These are phyloP conservation scores for Raphanus hybrid DNA, from an alignment of 441 rosid species.

Conservation along the genomic window DNA sequence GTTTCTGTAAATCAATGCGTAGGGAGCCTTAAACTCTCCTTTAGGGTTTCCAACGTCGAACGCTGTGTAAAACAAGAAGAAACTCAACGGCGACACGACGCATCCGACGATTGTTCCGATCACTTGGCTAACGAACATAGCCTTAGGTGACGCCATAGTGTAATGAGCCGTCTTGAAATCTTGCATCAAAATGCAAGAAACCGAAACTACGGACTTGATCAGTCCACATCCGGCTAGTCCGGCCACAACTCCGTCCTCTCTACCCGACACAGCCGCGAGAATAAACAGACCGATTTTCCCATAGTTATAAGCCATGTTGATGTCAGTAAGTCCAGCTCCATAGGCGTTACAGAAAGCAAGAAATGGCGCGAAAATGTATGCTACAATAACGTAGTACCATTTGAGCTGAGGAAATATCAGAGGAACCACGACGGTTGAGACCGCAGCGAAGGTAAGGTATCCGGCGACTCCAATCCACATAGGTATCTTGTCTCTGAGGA, in stretches of 20 bases:
- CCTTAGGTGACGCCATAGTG: conserved; percentile 82
- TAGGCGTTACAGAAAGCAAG: conserved; percentile 94
- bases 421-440: conserved; percentile 72
- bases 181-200: conserved; percentile 91
- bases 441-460: conserved; percentile 58
- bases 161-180: conserved; percentile 92
- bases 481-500: conserved; percentile 75
- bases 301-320: conserved; percentile 4
- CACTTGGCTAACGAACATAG: conserved; percentile 86
- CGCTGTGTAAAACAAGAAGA: conserved; percentile 82
- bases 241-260: conserved; percentile 67
- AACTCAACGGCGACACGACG: conserved; percentile 75
- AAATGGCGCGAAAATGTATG: conserved; percentile 83
- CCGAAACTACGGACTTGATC: conserved; percentile 80
- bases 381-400: conserved; percentile 82
- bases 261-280: background rate
- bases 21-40: conserved; percentile 90
- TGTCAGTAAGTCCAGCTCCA: conserved; percentile 60
- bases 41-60: conserved; percentile 85
- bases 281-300: background rate
- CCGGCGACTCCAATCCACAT: conserved; percentile 73
- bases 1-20: conserved; percentile 81
- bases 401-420: conserved; percentile 91
- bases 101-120: conserved; percentile 86
- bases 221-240: conserved; percentile 56